These are phyloP conservation scores for Mucor mucedo DNA, from an alignment of 371 early-diverging fungal genomes.

Conservation along the genomic window DNA sequence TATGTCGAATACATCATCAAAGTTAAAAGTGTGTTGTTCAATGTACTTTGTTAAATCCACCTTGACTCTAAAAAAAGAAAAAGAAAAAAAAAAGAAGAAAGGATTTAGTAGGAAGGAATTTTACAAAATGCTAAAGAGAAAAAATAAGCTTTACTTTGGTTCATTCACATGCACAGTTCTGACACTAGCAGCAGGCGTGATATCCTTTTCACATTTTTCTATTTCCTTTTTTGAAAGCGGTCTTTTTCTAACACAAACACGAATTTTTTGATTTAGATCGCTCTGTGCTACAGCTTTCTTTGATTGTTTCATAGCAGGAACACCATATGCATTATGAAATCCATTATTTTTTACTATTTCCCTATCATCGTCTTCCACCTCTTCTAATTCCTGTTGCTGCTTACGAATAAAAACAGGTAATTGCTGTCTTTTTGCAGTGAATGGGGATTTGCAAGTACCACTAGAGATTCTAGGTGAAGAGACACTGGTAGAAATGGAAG, in stretches of 20 bases:
- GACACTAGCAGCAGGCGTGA: slow-evolving; percentile 69
- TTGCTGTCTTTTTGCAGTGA: slow-evolving; percentile 14
- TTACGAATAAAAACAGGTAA: slow-evolving; percentile 12
- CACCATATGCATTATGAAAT: slow-evolving; percentile 7
- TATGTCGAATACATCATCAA: slow-evolving; percentile 95
- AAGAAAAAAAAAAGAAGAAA: background rate
- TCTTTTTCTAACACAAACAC: slow-evolving; percentile 95
- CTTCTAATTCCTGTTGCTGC: slow-evolving; percentile 3
- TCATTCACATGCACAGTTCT: slow-evolving; percentile 83
- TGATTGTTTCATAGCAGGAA: slow-evolving; percentile 1
- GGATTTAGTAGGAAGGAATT: background rate
- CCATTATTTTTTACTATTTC: slow-evolving; percentile 13
- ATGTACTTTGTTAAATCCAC: slow-evolving; percentile 95
- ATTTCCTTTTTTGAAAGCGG: slow-evolving; percentile 87
- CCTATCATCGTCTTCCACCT: slow-evolving; percentile 17
- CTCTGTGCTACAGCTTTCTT: slow-evolving; percentile 13
- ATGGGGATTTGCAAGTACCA: slow-evolving; percentile 16
- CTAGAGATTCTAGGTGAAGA: slow-evolving; percentile 23
- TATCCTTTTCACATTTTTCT: slow-evolving; percentile 80
- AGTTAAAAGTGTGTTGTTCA: slow-evolving; percentile 92
- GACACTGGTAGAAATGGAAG: slow-evolving; percentile 21
- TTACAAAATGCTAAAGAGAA: background rate
- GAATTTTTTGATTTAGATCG: slow-evolving; percentile 78
- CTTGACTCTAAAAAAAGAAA: slow-evolving; percentile 77
- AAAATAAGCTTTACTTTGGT: slow-evolving; percentile 70